phyloP scores from a whole-genome alignment of 2,329 filamentous ascomycete species.

The Coniochaeta prunicola region DNA sequence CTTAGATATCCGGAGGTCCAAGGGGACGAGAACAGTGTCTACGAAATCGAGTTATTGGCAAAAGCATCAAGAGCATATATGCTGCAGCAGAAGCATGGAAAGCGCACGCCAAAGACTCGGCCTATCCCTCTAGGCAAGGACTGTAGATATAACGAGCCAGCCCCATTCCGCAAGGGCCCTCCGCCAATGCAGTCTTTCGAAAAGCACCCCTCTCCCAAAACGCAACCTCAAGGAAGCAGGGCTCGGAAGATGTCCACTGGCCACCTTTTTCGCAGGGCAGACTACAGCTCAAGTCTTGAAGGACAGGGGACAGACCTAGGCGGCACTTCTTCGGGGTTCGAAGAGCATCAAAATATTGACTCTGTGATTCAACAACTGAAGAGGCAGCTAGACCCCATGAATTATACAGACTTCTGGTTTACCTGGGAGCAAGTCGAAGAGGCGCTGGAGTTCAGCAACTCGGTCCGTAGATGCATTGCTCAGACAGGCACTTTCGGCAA shows the following conservation, averaged over 20 bases:
- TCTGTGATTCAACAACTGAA: neutral
- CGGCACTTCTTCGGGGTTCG: neutral
- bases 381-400: conserved; percentile 1
- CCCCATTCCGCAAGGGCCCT: neutral
- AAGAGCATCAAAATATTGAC: neutral
- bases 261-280: neutral
- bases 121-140: neutral
- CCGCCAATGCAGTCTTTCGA: neutral
- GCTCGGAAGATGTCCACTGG: neutral
- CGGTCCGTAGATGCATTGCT: neutral
- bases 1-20: neutral
- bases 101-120: neutral
- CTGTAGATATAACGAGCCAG: neutral
- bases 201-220: neutral
- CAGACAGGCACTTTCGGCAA: neutral
- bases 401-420: neutral
- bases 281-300: no score
- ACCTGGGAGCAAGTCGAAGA: neutral
- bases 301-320: neutral
- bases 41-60: neutral
- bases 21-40: neutral
- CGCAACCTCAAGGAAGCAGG: neutral
- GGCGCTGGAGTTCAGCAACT: neutral
- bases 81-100: neutral
- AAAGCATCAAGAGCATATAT: neutral